phyloP scores from a whole-genome alignment of 2,329 filamentous ascomycete species.

The Diplocarpon mali region DNA sequence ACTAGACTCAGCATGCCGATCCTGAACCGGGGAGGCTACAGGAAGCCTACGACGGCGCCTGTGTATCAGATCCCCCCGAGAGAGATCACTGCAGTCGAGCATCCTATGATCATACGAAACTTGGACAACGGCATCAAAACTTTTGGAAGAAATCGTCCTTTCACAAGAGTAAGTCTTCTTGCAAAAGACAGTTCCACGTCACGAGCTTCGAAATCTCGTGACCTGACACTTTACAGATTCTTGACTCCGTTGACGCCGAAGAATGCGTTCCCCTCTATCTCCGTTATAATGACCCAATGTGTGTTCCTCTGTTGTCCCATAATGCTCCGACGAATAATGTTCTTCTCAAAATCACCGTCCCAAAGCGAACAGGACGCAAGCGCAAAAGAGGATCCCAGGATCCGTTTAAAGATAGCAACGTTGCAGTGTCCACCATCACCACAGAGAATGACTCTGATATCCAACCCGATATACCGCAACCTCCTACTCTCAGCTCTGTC shows the following conservation, averaged over 20 bases:
- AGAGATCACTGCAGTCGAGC: slow-evolving; percentile 50
- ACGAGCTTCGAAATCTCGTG: slow-evolving; percentile 11
- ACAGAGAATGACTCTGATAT: background rate
- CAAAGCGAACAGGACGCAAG: slow-evolving; percentile 76
- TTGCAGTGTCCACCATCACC: background rate
- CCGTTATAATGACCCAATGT: slow-evolving; percentile 67
- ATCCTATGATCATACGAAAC: slow-evolving; percentile 55
- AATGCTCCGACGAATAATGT: slow-evolving; percentile 71
- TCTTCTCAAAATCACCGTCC: slow-evolving; percentile 75
- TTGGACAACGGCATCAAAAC: slow-evolving; percentile 52
- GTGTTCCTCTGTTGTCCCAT: slow-evolving; percentile 67
- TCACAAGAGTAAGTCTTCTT: slow-evolving; percentile 22
- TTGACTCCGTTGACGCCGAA: slow-evolving; percentile 34
- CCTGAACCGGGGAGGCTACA: slow-evolving; percentile 1
- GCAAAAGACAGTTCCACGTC: background rate
- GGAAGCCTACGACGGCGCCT: slow-evolving; percentile 24
- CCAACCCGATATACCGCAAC: background rate
- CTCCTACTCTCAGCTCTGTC: background rate
- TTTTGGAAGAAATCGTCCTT: slow-evolving; percentile 34
- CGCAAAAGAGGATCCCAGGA: slow-evolving; percentile 67
- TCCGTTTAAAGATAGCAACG: slow-evolving; percentile 28
- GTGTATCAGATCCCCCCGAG: slow-evolving; percentile 40
- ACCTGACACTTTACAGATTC: slow-evolving; percentile 28
- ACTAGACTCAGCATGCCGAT: background rate
- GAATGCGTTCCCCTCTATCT: slow-evolving; percentile 58